Evolutionary conservation across 163 green algal genomes (phyloP).

Genomic region (Chlorella variabilis): DNA sequence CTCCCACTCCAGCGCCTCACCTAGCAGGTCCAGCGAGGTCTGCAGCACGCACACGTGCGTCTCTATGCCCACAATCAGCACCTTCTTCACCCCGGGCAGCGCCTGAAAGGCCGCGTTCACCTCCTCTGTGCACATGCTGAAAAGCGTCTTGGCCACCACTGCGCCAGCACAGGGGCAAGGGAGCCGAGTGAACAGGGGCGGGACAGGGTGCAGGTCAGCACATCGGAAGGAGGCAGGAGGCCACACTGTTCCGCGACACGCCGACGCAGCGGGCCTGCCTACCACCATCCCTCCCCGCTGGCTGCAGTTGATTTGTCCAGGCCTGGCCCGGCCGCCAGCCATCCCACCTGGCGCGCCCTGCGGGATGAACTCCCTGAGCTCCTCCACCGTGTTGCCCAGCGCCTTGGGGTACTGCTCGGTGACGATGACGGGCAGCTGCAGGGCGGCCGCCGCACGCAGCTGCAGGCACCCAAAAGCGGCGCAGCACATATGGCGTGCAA

Average conservation of each 20-base stretch:
- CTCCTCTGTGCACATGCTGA: conserved; percentile 40
- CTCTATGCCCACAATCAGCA: conserved; percentile 85
- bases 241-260: not conserved
- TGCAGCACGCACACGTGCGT: conserved; percentile 94
- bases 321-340: no score
- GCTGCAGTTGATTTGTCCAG: no score
- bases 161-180: no score
- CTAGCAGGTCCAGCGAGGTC: conserved; percentile 84
- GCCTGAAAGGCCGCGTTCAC: conserved; percentile 34
- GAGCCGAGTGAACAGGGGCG: not conserved
- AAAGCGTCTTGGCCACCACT: conserved; percentile 72
- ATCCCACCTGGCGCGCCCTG: conserved; percentile 5
- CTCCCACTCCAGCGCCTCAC: conserved; percentile 26
- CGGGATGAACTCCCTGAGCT: conserved; percentile 61
- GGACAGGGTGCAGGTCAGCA: no score
- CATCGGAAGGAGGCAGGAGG: not conserved
- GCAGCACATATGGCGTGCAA: not conserved
- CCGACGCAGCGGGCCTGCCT: not conserved
- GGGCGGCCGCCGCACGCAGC: conserved; percentile 58
- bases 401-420: conserved; percentile 91
- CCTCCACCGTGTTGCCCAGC: conserved; percentile 74
- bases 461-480: no score
- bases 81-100: conserved; percentile 32
- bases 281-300: no score
- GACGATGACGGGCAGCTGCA: conserved; percentile 79